Evolutionary conservation across 2,329 filamentous ascomycete species (phyloP).

Genomic region (Tolypocladium tropicale): DNA sequence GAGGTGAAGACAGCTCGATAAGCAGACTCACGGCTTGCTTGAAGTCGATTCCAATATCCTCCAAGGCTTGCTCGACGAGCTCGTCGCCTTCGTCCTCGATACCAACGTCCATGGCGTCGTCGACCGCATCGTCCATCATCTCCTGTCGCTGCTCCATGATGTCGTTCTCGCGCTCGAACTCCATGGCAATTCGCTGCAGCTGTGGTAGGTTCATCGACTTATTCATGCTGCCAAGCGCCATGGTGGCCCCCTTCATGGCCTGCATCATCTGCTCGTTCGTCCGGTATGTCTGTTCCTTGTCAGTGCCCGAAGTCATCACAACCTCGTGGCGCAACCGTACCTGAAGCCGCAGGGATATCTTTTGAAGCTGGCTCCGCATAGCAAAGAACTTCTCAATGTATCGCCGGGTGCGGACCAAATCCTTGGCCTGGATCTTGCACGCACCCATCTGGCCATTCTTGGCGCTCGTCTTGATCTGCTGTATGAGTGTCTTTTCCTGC

Average conservation of each 20-base stretch:
- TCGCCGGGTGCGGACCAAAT: slow-evolving; percentile 82
- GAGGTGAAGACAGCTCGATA: not conserved
- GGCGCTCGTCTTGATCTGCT: slow-evolving; percentile 95
- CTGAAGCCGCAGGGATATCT: slow-evolving; percentile 90
- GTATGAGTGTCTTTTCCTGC: slow-evolving; percentile 93
- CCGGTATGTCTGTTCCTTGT: slow-evolving; percentile 63
- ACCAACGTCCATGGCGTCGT: slow-evolving; percentile 84
- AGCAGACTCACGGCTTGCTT: slow-evolving; percentile 63
- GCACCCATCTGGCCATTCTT: slow-evolving; percentile 99
- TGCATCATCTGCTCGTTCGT: slow-evolving; percentile 99
- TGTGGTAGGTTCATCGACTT: slow-evolving; percentile 94
- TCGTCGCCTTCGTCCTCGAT: slow-evolving; percentile 95
- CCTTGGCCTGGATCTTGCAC: slow-evolving; percentile 96
- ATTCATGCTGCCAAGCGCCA: slow-evolving; percentile 93
- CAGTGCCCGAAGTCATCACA: slow-evolving; percentile 1
- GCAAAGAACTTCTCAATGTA: slow-evolving; percentile 98
- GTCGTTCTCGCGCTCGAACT: slow-evolving; percentile 97
- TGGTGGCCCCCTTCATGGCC: slow-evolving; percentile 96
- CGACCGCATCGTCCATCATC: slow-evolving; percentile 99
- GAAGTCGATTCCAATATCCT: slow-evolving; percentile 93
- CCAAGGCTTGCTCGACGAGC: slow-evolving; percentile 89
- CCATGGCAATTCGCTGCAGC: slow-evolving; percentile 93
- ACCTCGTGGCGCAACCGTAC: slow-evolving; percentile 31
- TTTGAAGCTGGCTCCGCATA: slow-evolving; percentile 94
- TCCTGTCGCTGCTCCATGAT: slow-evolving; percentile 99